Evolutionary conservation across 2,329 filamentous ascomycete species (phyloP).

Genomic region (Pestalotiopsis sp.): DNA sequence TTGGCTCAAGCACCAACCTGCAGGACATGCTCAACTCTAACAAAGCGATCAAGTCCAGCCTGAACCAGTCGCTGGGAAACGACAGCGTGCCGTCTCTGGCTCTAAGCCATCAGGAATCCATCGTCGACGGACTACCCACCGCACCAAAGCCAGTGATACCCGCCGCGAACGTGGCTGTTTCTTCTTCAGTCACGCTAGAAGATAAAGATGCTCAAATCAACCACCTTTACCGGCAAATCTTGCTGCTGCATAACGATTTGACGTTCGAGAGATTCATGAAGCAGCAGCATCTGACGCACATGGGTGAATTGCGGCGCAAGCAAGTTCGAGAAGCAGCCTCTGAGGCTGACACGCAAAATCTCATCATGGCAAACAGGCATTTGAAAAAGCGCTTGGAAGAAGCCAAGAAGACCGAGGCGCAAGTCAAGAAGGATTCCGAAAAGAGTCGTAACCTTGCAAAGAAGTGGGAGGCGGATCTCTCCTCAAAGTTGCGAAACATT

Average conservation of each 20-base stretch:
- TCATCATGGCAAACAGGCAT: slow-evolving; percentile 75
- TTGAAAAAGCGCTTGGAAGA: slow-evolving; percentile 74
- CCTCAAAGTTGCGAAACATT: slow-evolving; percentile 65
- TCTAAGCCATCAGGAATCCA: slow-evolving; percentile 52
- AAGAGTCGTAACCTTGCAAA: slow-evolving; percentile 73
- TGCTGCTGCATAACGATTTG: slow-evolving; percentile 77
- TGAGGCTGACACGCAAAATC: slow-evolving; percentile 80
- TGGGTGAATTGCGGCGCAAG: slow-evolving; percentile 75
- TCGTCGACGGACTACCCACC: slow-evolving; percentile 38
- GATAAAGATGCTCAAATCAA: slow-evolving; percentile 33
- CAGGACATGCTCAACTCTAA: slow-evolving; percentile 65
- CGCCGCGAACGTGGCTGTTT: slow-evolving; percentile 28
- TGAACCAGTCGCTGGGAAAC: slow-evolving; percentile 58
- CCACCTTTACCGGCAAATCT: slow-evolving; percentile 72
- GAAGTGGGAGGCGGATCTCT: slow-evolving; percentile 76
- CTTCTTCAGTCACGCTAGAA: slow-evolving; percentile 18
- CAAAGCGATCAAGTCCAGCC: slow-evolving; percentile 56
- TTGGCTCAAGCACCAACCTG: slow-evolving; percentile 56
- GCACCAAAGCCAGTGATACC: slow-evolving; percentile 31
- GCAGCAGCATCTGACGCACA: slow-evolving; percentile 80
- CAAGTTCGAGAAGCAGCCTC: slow-evolving; percentile 77
- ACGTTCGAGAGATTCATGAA: slow-evolving; percentile 85
- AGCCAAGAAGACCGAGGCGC: slow-evolving; percentile 69
- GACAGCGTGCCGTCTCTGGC: slow-evolving; percentile 60
- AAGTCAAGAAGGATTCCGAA: slow-evolving; percentile 72